Conservation (phyloP, 345 rosid genomes). For the Populus ilicifolia region DNA sequence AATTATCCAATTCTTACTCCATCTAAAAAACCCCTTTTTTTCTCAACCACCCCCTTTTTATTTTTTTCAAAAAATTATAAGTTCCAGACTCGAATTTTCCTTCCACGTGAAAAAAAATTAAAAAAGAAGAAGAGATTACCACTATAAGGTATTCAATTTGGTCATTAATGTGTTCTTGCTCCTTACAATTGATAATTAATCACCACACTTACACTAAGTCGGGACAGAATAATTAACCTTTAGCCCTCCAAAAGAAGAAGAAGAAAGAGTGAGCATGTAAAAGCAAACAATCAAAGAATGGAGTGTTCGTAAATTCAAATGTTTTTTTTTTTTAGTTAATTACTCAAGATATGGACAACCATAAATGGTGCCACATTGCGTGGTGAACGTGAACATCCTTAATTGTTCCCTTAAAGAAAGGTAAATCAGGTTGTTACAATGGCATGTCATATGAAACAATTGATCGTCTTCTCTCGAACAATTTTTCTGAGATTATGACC, state of each 20-base stretch:
- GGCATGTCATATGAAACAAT: not conserved
- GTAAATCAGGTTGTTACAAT: not conserved
- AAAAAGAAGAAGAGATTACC: not conserved
- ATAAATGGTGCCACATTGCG: too few relatives aligned
- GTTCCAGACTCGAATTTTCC: too few relatives aligned
- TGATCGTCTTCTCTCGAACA: not conserved
- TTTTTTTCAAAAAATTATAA: too few relatives aligned
- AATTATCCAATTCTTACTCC: too few relatives aligned
- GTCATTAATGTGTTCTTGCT: not conserved
- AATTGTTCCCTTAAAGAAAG: not conserved
- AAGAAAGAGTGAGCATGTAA: not conserved
- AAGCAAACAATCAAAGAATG: not conserved
- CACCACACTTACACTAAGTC: not conserved
- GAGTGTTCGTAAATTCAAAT: not conserved
- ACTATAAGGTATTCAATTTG: too few relatives aligned
- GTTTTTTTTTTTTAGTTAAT: not conserved
- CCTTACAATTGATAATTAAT: not conserved
- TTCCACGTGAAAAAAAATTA: too few relatives aligned
- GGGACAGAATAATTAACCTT: not conserved
- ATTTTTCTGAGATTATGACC: not conserved
- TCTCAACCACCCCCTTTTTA: too few relatives aligned
- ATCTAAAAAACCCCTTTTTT: too few relatives aligned
- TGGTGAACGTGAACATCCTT: not conserved
- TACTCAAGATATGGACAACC: not conserved
- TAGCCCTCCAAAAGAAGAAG: not conserved